Conservation (phyloP, 1,284 basidiomycete species). For the Malassezia restricta region DNA sequence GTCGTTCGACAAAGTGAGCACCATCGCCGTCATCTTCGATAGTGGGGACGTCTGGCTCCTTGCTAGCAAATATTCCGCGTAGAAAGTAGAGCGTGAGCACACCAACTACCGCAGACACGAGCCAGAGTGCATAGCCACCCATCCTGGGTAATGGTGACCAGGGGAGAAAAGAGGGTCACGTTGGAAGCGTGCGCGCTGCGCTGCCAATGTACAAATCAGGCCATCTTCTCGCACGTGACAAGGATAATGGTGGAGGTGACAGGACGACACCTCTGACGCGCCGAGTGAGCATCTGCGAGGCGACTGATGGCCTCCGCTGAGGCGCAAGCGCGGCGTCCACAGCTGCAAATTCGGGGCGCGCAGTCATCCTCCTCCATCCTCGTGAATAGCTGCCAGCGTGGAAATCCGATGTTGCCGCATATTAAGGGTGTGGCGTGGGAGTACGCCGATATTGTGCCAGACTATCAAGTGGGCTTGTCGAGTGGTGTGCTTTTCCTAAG, state of each 20-base stretch:
- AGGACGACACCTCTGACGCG: too few relatives aligned
- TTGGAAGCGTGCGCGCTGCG: too few relatives aligned
- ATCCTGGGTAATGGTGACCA: neutral
- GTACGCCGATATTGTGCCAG: conserved; percentile 81
- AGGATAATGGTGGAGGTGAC: too few relatives aligned
- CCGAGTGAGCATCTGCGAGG: too few relatives aligned
- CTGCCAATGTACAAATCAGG: too few relatives aligned
- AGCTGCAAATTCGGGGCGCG: conserved; percentile 26
- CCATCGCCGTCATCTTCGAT: neutral
- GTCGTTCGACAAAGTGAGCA: conserved; percentile 10
- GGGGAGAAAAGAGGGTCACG: neutral
- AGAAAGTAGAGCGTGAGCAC: conserved; percentile 6
- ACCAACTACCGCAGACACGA: conserved; percentile 4
- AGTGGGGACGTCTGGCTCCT: neutral
- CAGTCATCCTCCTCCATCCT: conserved; percentile 29
- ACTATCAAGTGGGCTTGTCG: conserved; percentile 48
- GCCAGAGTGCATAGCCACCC: conserved; percentile 3
- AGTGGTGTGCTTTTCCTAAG: conserved; percentile 50
- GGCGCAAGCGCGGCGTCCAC: neutral
- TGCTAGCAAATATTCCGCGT: conserved; percentile 1
- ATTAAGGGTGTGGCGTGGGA: conserved; percentile 84
- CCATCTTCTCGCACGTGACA: too few relatives aligned
- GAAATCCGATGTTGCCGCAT: conserved; percentile 72
- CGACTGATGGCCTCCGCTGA: too few relatives aligned
- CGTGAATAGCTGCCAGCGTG: conserved; percentile 40